These are phyloP conservation scores for Bombardia bombarda DNA, from an alignment of 495 filamentous ascomycete genomes.

Conservation along the genomic window DNA sequence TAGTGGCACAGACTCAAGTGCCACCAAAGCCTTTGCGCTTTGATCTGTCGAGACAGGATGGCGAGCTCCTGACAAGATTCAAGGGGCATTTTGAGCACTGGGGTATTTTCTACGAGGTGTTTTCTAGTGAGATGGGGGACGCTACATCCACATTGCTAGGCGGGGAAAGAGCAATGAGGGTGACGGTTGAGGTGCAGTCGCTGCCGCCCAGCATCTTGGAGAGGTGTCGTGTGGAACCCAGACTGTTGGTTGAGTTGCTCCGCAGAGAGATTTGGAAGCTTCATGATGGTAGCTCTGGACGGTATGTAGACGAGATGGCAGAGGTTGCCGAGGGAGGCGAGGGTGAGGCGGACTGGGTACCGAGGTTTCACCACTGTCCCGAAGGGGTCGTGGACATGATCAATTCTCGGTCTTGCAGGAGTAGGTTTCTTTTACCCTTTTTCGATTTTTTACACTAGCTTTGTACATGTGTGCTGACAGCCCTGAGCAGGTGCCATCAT, in stretches of 20 bases:
- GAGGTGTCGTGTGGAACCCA: slow-evolving; percentile 63
- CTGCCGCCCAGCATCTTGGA: slow-evolving; percentile 68
- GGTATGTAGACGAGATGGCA: not conserved
- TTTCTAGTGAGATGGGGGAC: no score
- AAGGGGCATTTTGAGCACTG: slow-evolving; percentile 52
- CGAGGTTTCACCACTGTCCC: slow-evolving; percentile 58
- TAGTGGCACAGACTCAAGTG: slow-evolving; percentile 14
- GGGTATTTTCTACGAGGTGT: slow-evolving; percentile 59
- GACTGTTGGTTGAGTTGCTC: slow-evolving; percentile 60
- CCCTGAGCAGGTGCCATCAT: slow-evolving; percentile 63
- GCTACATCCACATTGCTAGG: not conserved
- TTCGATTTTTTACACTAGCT: not conserved
- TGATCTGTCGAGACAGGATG: slow-evolving; percentile 51
- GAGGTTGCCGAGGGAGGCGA: not conserved
- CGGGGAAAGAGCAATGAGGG: no score
- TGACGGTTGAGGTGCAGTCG: slow-evolving; percentile 40
- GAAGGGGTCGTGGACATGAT: slow-evolving; percentile 76
- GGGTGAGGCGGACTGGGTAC: slow-evolving; percentile 41
- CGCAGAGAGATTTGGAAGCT: slow-evolving; percentile 65
- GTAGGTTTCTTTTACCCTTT: slow-evolving; percentile 20
- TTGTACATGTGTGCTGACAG: slow-evolving; percentile 1
- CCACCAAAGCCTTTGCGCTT: slow-evolving; percentile 52
- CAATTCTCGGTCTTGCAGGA: slow-evolving; percentile 83
- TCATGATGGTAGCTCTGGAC: slow-evolving; percentile 19
- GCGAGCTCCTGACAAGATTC: slow-evolving; percentile 45